Base-by-base conservation (phyloP, 169 alveolate genomes). In the Cystoisospora suis region DNA sequence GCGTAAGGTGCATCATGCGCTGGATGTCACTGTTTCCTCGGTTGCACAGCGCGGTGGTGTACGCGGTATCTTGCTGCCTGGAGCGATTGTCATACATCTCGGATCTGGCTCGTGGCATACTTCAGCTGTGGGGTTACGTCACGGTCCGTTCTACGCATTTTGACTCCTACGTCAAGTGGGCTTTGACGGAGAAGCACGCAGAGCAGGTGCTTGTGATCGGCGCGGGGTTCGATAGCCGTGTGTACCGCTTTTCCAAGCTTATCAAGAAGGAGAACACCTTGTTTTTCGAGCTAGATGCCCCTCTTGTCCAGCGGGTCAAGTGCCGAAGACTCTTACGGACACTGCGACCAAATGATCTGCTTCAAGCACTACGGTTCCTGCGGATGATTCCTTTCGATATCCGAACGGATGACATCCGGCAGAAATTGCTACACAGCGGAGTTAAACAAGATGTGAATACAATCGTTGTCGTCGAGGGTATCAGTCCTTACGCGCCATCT, bases 81-180 rank as follows among this genome's bases (percentile, higher is more conserved):
- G 45, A 65, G 45, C 5, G 34, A 17, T 44, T 65, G n/a, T 65
- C 77, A 2, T 65, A 32, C 34, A 44, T 65, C 15, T 65, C 77
- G 77, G 77, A 65, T 7, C 34, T 65, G 77, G 3, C n/a, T n/a
- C 77, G 77, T 44, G 36, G 23, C 5, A 32, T 65, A 32, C 77
- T 65, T 44, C 77, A 65, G n/a, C 77, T 65, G 5, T 65, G 77
- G 77, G 77, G 77, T 1, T 65, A 65, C 40, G 77, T 65, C 42
- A 20, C 77, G 34, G 15, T 65, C 9, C 1, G 77, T 15, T 32
- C 77, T 1, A 44, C 77, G n/a, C 77, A 65, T n/a, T 65, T 65
- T 17, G 77, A 65, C 6, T 65, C 77, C 1, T 65, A 32, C n/a
- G n/a, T 12, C 77, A 6, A n/a, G 77, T 65, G 77, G 77, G 77